Evolutionary conservation across 129 eudicot species (phyloP).

Genomic region (Apium graveolens): DNA sequence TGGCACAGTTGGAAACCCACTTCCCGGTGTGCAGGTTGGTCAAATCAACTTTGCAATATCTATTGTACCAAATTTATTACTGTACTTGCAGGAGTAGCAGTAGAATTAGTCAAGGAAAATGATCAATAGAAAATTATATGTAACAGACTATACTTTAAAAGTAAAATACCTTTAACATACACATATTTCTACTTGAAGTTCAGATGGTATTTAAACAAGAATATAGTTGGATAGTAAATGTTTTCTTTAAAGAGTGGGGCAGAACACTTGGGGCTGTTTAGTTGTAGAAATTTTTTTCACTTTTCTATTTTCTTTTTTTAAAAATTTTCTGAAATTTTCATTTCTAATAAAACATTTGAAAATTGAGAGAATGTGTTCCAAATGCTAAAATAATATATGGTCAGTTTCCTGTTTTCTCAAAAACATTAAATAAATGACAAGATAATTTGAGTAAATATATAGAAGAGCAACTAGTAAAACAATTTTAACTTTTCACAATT

Average conservation of each 20-base stretch:
- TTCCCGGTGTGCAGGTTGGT: constrained; percentile 83
- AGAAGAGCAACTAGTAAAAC: too few species aligned
- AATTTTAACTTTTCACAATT: too few species aligned
- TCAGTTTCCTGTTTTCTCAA: too few species aligned
- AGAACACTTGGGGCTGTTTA: too few species aligned
- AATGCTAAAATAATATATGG: too few species aligned
- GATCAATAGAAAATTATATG: not conserved
- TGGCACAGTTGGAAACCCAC: constrained; percentile 94
- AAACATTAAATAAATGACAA: too few species aligned
- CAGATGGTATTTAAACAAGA: not conserved
- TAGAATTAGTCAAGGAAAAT: not conserved
- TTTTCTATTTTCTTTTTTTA: too few species aligned
- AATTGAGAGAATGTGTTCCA: too few species aligned
- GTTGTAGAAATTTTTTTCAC: too few species aligned
- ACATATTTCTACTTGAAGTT: not conserved
- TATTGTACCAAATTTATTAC: not conserved
- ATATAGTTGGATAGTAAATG: not conserved
- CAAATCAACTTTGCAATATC: not conserved
- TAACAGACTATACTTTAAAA: not conserved
- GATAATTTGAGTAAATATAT: too few species aligned
- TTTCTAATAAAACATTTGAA: too few species aligned
- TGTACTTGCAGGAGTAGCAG: not conserved
- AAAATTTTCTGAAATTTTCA: too few species aligned
- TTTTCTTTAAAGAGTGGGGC: not conserved
- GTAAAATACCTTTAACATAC: not conserved